Conservation (phyloP, 345 rosid species). For the Sapria himalayana region DNA sequence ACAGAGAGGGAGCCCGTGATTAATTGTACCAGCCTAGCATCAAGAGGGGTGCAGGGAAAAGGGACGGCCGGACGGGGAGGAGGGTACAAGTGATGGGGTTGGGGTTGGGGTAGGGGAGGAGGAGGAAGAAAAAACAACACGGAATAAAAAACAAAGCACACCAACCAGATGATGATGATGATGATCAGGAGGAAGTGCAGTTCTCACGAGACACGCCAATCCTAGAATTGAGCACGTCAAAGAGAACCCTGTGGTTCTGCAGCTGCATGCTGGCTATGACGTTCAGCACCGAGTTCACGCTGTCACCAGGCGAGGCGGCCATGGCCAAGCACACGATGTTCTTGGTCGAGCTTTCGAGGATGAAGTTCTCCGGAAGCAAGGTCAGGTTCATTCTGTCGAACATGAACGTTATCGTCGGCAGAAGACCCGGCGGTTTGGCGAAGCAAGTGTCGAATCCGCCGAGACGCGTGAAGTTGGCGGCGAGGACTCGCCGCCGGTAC, state of each 20-base stretch:
- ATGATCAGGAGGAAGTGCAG: too few relatives aligned
- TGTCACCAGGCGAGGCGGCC: conserved; percentile 70
- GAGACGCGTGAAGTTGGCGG: conserved; percentile 32
- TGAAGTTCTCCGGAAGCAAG: conserved; percentile 48
- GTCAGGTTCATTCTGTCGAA: conserved; percentile 84
- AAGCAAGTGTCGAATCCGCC: conserved; percentile 98
- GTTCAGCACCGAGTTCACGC: conserved; percentile 69
- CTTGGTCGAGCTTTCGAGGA: conserved; percentile 73
- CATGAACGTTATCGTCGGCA: conserved; percentile 63
- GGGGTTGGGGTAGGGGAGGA: too few relatives aligned
- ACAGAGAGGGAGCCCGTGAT: too few relatives aligned
- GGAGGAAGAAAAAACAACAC: too few relatives aligned
- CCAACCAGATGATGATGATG: too few relatives aligned
- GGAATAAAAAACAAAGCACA: too few relatives aligned
- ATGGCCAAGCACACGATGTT: conserved; percentile 65
- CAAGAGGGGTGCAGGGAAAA: too few relatives aligned
- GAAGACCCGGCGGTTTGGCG: conserved; percentile 34
- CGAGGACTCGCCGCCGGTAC: conserved; percentile 35
- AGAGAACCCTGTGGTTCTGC: conserved; percentile 70
- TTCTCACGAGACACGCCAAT: conserved; percentile 68
- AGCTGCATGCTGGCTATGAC: conserved; percentile 96
- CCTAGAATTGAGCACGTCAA: conserved; percentile 66
- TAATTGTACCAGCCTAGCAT: too few relatives aligned
- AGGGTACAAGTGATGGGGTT: too few relatives aligned
- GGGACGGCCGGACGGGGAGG: too few relatives aligned